Conservation (phyloP, 1,139 yeast genomes). For the Lodderomyces margitis region DNA sequence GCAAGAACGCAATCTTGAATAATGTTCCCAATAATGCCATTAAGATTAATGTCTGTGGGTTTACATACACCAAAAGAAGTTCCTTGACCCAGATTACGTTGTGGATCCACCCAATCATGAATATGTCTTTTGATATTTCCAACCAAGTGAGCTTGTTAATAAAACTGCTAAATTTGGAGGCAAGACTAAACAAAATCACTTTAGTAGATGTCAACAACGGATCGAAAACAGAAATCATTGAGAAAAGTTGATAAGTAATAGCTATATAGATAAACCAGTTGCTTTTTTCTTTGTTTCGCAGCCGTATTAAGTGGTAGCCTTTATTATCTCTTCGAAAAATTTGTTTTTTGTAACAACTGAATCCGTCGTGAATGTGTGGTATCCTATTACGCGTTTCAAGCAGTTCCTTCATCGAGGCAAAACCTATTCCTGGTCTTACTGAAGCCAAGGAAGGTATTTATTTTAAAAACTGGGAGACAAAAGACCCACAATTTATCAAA, state of each 20-base stretch:
- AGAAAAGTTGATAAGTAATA: not conserved
- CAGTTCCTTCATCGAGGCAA: constrained; percentile 1
- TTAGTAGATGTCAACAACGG: constrained; percentile 12
- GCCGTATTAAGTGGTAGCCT: not conserved
- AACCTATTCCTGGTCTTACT: constrained; percentile 4
- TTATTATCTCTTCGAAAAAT: not conserved
- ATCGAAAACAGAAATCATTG: constrained; percentile 7
- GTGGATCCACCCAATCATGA: constrained; percentile 15
- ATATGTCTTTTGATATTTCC: constrained; percentile 14
- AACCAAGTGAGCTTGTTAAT: constrained; percentile 11
- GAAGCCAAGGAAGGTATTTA: not conserved
- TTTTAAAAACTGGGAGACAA: constrained; percentile 21
- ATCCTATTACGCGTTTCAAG: constrained; percentile 12
- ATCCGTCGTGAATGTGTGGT: constrained; percentile 14
- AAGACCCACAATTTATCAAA: constrained; percentile 17
- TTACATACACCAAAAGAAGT: constrained; percentile 6
- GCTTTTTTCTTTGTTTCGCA: not conserved
- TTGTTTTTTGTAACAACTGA: not conserved
- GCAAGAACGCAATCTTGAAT: constrained; percentile 8
- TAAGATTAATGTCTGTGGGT: constrained; percentile 13
- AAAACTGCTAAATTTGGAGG: constrained; percentile 8
- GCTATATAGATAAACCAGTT: not conserved
- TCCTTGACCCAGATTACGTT: constrained; percentile 9
- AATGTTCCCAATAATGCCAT: constrained; percentile 8
- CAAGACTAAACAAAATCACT: constrained; percentile 6